A percentile compares a stretch with the other conserved stretches of the same genome.
Conservation (phyloP, 78 protist species). For the Dictyostelium intermedium region DNA sequence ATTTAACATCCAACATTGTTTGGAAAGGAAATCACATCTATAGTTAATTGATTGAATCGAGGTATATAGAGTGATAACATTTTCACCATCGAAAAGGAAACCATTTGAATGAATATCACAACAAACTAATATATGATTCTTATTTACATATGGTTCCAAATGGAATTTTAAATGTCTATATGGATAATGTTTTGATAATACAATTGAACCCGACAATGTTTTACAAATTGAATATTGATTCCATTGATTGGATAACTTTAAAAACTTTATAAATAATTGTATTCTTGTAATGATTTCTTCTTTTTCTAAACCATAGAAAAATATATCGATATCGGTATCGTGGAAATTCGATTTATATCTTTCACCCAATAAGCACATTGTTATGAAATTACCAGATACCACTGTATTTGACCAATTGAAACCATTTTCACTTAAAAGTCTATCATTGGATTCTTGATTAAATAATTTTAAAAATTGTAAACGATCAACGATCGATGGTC, state of each 20-base stretch:
- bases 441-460: neutral
- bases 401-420: slow-evolving; percentile 46
- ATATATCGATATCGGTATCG: slow-evolving; percentile 5
- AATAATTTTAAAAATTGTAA: neutral
- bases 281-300: neutral
- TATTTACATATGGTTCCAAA: slow-evolving; percentile 44
- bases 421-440: neutral
- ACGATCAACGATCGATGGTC: neutral
- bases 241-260: neutral
- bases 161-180: slow-evolving; percentile 37
- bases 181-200: slow-evolving; percentile 38
- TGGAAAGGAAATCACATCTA: neutral
- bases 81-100: slow-evolving; percentile 33
- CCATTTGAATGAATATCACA: slow-evolving; percentile 16
- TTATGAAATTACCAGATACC: neutral
- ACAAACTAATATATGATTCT: slow-evolving; percentile 26
- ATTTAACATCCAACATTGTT: slow-evolving; percentile 33
- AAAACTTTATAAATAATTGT: neutral
- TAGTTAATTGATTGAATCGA: slow-evolving; percentile 46
- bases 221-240: slow-evolving; percentile 17
- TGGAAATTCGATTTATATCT: neutral
- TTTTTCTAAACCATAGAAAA: neutral
- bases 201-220: neutral
- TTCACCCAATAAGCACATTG: slow-evolving; percentile 10
- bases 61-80: neutral